phyloP scores from a whole-genome alignment of 768 basidiomycete species.

The Bullera alba region DNA sequence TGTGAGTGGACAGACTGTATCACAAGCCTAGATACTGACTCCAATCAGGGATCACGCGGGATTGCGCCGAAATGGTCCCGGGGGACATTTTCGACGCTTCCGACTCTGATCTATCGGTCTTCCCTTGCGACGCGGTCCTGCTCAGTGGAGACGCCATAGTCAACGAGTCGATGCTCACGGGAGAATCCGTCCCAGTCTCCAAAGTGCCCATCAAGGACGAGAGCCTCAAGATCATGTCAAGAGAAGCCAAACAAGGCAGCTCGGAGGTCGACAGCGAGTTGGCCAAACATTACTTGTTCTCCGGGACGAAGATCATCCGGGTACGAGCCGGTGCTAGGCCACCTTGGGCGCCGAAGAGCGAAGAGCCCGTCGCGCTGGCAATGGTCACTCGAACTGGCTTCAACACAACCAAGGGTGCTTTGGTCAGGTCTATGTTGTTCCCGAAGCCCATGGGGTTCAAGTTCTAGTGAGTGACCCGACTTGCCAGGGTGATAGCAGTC shows the following conservation, averaged over 20 bases:
- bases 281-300: slow-evolving; percentile 76
- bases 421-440: slow-evolving; percentile 95
- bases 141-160: slow-evolving; percentile 95
- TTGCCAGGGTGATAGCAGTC: background rate
- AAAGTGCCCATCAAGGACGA: slow-evolving; percentile 79
- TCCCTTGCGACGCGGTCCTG: slow-evolving; percentile 87
- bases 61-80: slow-evolving; percentile 75
- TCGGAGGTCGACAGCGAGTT: slow-evolving; percentile 52
- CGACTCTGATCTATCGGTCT: slow-evolving; percentile 59
- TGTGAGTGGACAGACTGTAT: slow-evolving; percentile 53
- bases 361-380: slow-evolving; percentile 55
- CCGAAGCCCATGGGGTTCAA: slow-evolving; percentile 98
- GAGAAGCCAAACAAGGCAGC: slow-evolving; percentile 53
- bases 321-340: slow-evolving; percentile 58
- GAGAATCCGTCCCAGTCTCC: slow-evolving; percentile 94
- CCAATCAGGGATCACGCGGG: slow-evolving; percentile 58
- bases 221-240: slow-evolving; percentile 62
- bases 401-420: slow-evolving; percentile 92
- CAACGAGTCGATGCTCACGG: slow-evolving; percentile 87
- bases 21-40: background rate
- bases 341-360: slow-evolving; percentile 47
- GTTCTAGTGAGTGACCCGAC: slow-evolving; percentile 73
- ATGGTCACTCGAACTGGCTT: slow-evolving; percentile 87
- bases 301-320: slow-evolving; percentile 84
- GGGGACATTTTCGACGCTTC: slow-evolving; percentile 91